Evolutionary conservation across 768 basidiomycete species (phyloP).

Genomic region (Botryobasidium botryosum): DNA sequence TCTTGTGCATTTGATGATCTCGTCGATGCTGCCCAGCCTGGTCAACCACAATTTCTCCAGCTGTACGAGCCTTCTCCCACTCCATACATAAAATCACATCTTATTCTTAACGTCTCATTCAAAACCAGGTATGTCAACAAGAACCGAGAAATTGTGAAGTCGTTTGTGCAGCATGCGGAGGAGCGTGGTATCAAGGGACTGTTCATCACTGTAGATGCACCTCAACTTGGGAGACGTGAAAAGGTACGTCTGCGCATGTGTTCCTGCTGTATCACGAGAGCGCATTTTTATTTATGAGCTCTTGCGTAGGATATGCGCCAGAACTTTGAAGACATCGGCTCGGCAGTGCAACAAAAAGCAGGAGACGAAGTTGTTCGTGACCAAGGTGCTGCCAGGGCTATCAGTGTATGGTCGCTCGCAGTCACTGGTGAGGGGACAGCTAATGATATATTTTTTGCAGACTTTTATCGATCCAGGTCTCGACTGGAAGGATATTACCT

Average conservation of each 20-base stretch:
- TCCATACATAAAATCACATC: background rate
- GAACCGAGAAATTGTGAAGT: constrained; percentile 69
- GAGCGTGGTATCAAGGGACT: constrained; percentile 77
- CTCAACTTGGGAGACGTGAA: constrained; percentile 85
- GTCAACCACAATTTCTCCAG: constrained; percentile 76
- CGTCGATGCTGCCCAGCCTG: constrained; percentile 64
- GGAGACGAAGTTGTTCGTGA: constrained; percentile 49
- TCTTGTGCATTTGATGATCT: constrained; percentile 95
- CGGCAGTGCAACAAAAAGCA: constrained; percentile 30
- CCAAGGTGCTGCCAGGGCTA: constrained; percentile 88
- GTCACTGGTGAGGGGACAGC: background rate
- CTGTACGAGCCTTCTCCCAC: constrained; percentile 29
- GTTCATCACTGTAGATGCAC: constrained; percentile 96
- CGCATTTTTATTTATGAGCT: background rate
- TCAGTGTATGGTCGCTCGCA: constrained; percentile 39
- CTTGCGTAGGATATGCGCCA: constrained; percentile 71
- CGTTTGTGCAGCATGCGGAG: constrained; percentile 82
- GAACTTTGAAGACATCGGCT: constrained; percentile 76
- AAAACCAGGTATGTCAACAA: constrained; percentile 68
- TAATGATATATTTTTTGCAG: constrained; percentile 22
- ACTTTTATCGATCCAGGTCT: constrained; percentile 91
- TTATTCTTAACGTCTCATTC: constrained; percentile 1
- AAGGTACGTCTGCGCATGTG: constrained; percentile 30
- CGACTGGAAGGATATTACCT: constrained; percentile 69
- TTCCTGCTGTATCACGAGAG: background rate